Base-by-base conservation (phyloP, 1,139 yeast genomes). In the Fermentozyma sake region DNA sequence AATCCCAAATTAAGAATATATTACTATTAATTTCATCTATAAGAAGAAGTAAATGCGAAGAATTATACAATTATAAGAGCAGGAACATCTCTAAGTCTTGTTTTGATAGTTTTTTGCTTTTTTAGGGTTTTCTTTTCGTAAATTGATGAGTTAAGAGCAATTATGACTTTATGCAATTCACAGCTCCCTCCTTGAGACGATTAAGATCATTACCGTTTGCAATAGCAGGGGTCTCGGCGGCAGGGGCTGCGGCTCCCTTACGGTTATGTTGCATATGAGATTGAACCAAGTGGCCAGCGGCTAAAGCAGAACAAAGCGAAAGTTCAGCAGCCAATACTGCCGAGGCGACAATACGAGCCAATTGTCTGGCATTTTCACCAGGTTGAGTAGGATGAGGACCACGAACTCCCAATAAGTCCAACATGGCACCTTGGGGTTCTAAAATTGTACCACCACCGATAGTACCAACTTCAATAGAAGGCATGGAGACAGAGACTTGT, bases 371-470 rank as follows among this genome's bases (percentile, higher is more conserved):
- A 58, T 93, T 93, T 30, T 79, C 84, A 44, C 99, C 99, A 2
- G 98, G 98, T 32, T 69, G 75, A 7, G 91, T 80, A 23, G 95
- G 85, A 55, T 89, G 95, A 9, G 98, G 96, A 4, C 99, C 99
- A 45, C 84, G 78, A 25, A 93, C 95, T 20, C 97, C 97, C 39
- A 93, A 69, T 44, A 93, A 66, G 46, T 93, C 97, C 39, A 93
- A 71, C 95, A 93, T 85, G 16, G 98, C 86, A 26, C 89, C 84
- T 64, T 93, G 99, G 19, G 99, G 96, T 50, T 85, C 97, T 45
- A 93, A 72, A 38, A 93, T 85, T 7, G 99, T 93, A 52, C 99
- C 98, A 37, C 99, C 98, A 37, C 99, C 99, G 57, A 93, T 89
- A 4, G 99, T 91, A 38, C 99, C 99, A 24, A 91, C 98, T 63